Evolutionary conservation across 1,139 yeast species (phyloP), one percentile per base, ranked within the genome.

Genomic region (Sugiyamaella xylanicola): DNA sequence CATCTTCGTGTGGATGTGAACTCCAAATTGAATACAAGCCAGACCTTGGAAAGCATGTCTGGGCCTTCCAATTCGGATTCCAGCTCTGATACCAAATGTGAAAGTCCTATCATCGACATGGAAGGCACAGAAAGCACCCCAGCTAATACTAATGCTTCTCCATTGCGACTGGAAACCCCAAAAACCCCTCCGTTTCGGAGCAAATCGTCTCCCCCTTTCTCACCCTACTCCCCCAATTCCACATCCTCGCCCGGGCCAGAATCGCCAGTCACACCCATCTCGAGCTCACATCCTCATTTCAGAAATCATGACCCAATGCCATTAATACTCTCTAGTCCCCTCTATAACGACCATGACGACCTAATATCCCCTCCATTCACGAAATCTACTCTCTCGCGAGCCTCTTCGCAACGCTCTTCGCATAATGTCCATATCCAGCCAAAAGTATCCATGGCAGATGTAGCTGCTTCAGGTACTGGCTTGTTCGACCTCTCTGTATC

Each of bases 251-350:
- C 25, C 4, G 36, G 11, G 8, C 52, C 42, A 2, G 53, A 48
- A 7, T 53, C 56, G 15, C 56, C 56, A 29, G 40, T 53, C 17
- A 53, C 56, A 44, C 56, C 56, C 8, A 48, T 21, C 15, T 27
- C 41, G 8, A 41, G 19, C 15, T 37, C 42, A 37, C 5, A 37
- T 32, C n/a, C 39, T 13, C 17, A 19, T 22, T 29, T 40, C 43
- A 27, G 46, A 32, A 47, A 47, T 36, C 49, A 32, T 16, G 51
- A 36, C 22, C 27, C 32, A 36, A 47, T 37, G n/a, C 48, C 49
- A 3, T 20, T 45, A 45, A 45, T 45, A 39, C 36, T 32, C 13
- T 16, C 37, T 17, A 32, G 39, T 27, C 37, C 40, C 7, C 22
- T 21, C 3, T 42, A 21, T n/a, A 27, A 48, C 19, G 46, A 40